Evolutionary conservation across 306 rosid species (phyloP).

Genomic region (Styphnolobium japonicum): DNA sequence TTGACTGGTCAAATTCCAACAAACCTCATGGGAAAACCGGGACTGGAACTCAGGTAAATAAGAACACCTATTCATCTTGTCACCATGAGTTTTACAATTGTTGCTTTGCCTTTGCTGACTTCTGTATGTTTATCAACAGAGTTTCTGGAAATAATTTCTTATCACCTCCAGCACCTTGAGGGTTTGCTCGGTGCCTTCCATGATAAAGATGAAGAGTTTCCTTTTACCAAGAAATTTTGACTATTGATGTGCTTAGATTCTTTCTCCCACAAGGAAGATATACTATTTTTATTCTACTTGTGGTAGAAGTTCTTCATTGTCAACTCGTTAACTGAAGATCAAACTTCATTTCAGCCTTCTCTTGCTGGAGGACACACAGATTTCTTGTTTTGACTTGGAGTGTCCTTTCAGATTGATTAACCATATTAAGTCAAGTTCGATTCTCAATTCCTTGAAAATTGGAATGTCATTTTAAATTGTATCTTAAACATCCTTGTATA

Average conservation of each 20-base stretch:
- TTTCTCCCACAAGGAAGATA: background rate
- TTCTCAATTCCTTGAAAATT: conserved; percentile 23
- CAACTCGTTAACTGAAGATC: conserved; percentile 33
- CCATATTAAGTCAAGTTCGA: conserved; percentile 20
- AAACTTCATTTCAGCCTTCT: conserved; percentile 19
- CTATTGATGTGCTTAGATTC: background rate
- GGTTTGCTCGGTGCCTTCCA: conserved; percentile 1
- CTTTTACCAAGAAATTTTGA: conserved; percentile 22
- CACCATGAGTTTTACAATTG: background rate
- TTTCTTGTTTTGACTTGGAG: conserved; percentile 27
- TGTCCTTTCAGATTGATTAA: conserved; percentile 27
- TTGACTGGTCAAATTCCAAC: conserved; percentile 79
- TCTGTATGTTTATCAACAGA: conserved; percentile 46
- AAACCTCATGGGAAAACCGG: conserved; percentile 60
- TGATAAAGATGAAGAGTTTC: conserved; percentile 16
- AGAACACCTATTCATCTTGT: background rate
- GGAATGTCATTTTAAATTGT: conserved; percentile 26
- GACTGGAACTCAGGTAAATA: conserved; percentile 57
- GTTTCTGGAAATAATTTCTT: conserved; percentile 60
- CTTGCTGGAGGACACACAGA: background rate
- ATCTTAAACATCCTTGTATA: conserved; percentile 37
- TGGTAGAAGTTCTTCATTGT: conserved; percentile 23
- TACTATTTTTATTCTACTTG: conserved; percentile 16
- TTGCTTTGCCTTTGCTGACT: conserved; percentile 30
- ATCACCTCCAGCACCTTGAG: conserved; percentile 60